Conservation (phyloP, 768 basidiomycete species). For the Lepiota venenata region DNA sequence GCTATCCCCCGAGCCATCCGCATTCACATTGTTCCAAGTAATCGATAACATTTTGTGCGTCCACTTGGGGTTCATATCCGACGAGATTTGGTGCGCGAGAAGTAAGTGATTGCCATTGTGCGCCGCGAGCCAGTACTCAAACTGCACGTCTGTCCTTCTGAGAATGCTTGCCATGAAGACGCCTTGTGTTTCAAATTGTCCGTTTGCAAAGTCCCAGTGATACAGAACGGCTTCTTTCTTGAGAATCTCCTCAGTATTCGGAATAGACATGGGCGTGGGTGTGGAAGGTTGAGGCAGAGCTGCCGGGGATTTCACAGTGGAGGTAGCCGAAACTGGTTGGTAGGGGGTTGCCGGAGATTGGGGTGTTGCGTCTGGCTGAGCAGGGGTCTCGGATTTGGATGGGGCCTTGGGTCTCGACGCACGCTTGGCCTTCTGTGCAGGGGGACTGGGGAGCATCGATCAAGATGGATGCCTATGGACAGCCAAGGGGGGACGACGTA, state of each 20-base stretch:
- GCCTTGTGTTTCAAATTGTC: conserved; percentile 50
- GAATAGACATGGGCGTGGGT: conserved; percentile 11
- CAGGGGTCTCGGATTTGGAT: conserved; percentile 14
- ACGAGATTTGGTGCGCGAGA: conserved; percentile 59
- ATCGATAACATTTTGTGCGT: conserved; percentile 62
- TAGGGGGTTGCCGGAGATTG: not conserved
- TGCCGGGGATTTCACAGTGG: conserved; percentile 10
- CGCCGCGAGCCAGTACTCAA: conserved; percentile 59
- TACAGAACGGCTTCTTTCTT: conserved; percentile 55
- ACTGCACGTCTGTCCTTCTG: conserved; percentile 39
- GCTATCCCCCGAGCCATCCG: conserved; percentile 55
- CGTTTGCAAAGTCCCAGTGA: conserved; percentile 51
- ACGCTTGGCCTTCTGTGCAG: conserved; percentile 21
- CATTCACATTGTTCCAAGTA: conserved; percentile 81
- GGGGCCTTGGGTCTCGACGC: conserved; percentile 29
- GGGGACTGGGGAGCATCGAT: conserved; percentile 27
- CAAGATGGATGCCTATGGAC: not conserved
- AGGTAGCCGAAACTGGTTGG: conserved; percentile 7
- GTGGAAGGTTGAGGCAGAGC: not conserved
- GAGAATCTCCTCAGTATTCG: conserved; percentile 28
- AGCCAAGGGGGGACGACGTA: conserved; percentile 36
- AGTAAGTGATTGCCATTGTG: conserved; percentile 44
- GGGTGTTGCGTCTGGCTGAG: not conserved
- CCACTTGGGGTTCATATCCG: conserved; percentile 73
- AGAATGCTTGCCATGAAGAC: conserved; percentile 53